Conservation (phyloP, 2,329 filamentous ascomycete genomes). For the Gnomoniopsis smithogilvyi region DNA sequence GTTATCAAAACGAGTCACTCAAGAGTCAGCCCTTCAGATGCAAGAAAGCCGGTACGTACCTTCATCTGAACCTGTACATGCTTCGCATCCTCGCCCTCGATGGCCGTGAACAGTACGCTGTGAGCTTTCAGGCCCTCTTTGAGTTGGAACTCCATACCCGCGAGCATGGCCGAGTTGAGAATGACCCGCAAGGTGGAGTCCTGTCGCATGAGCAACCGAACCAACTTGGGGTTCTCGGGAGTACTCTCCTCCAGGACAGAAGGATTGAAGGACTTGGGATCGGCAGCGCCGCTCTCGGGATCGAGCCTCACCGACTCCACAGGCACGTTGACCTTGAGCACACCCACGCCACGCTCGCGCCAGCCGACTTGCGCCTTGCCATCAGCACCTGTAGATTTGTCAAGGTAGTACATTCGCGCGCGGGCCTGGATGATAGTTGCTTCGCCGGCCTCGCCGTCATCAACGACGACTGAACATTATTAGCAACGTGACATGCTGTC, state of each 20-base stretch:
- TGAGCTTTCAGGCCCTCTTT: slow-evolving; percentile 71
- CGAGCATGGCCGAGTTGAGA: slow-evolving; percentile 78
- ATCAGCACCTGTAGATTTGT: slow-evolving; percentile 36
- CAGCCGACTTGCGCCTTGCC: slow-evolving; percentile 59
- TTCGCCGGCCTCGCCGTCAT: slow-evolving; percentile 87
- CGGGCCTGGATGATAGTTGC: slow-evolving; percentile 70
- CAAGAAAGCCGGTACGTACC: slow-evolving; percentile 36
- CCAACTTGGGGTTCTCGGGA: slow-evolving; percentile 40
- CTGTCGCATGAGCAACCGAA: slow-evolving; percentile 84
- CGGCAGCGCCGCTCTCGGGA: slow-evolving; percentile 41
- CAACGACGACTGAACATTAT: slow-evolving; percentile 55
- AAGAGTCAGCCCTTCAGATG: background rate
- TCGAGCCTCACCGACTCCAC: slow-evolving; percentile 54
- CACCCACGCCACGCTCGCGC: slow-evolving; percentile 86
- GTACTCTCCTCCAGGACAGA: slow-evolving; percentile 45
- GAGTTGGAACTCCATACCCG: slow-evolving; percentile 75
- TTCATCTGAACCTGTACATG: slow-evolving; percentile 60
- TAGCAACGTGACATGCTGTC: background rate
- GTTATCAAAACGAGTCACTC: background rate
- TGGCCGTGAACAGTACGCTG: slow-evolving; percentile 63
- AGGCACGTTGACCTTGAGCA: slow-evolving; percentile 78
- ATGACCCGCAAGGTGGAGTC: slow-evolving; percentile 86
- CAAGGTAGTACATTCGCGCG: slow-evolving; percentile 81
- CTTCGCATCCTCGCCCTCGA: slow-evolving; percentile 52
- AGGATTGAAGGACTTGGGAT: slow-evolving; percentile 53